These are phyloP conservation scores for Russula sp. DNA, from an alignment of 768 basidiomycete genomes.

Conservation along the genomic window DNA sequence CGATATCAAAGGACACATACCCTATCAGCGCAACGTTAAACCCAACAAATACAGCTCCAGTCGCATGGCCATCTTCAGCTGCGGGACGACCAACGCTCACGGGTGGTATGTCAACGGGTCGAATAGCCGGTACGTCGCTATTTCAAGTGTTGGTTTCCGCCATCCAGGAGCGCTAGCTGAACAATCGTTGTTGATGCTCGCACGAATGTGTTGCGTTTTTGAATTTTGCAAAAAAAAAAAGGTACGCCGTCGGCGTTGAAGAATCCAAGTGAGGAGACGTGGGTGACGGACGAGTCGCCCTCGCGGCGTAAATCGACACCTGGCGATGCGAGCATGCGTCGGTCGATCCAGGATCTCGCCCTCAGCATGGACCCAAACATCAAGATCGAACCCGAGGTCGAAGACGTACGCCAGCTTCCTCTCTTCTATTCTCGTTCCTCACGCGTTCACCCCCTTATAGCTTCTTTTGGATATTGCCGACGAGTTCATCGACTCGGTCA, in stretches of 20 bases:
- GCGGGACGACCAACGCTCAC: slow-evolving; percentile 73
- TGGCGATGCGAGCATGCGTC: slow-evolving; percentile 78
- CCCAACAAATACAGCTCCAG: slow-evolving; percentile 60
- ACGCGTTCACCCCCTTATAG: slow-evolving; percentile 41
- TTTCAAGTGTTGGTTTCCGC: too few species aligned
- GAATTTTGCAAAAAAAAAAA: slow-evolving; percentile 25
- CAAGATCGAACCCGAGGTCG: slow-evolving; percentile 87
- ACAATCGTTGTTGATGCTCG: too few species aligned
- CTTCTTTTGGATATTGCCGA: slow-evolving; percentile 87
- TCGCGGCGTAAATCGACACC: slow-evolving; percentile 69
- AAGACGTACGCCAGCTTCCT: slow-evolving; percentile 57
- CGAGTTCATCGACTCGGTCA: slow-evolving; percentile 95
- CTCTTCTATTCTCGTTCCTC: neutral
- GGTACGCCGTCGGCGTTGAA: slow-evolving; percentile 65
- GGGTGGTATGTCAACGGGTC: slow-evolving; percentile 65
- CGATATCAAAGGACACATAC: slow-evolving; percentile 43
- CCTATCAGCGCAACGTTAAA: slow-evolving; percentile 63
- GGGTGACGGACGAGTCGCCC: slow-evolving; percentile 55
- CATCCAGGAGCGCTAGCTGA: too few species aligned
- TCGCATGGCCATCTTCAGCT: slow-evolving; percentile 53
- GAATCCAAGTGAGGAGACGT: slow-evolving; percentile 43
- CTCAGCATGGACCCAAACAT: slow-evolving; percentile 87
- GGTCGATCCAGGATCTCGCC: slow-evolving; percentile 89
- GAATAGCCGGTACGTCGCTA: slow-evolving; percentile 54
- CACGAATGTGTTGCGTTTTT: too few species aligned